Evolutionary conservation across 2,329 filamentous ascomycete species (phyloP).

Genomic region (Neocatenulostroma microsporum): DNA sequence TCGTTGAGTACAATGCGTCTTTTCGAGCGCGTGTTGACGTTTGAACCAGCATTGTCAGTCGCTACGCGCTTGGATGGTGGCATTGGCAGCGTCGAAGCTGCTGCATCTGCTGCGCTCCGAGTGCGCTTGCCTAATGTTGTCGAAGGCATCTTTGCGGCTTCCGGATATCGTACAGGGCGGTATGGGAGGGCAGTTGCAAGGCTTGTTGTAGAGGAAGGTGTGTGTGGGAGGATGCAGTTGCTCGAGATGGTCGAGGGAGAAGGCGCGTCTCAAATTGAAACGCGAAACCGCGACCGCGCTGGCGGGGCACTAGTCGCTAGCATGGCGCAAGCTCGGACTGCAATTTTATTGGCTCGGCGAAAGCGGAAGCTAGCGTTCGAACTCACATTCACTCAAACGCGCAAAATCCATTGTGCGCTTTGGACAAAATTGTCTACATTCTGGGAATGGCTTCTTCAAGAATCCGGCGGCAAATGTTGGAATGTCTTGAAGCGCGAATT

Average conservation of each 20-base stretch:
- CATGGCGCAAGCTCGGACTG: no score
- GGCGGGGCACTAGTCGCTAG: no score
- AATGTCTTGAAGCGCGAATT: no score
- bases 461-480: no score
- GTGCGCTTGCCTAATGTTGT: slow-evolving; percentile 41
- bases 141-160: slow-evolving; percentile 25
- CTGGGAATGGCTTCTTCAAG: no score
- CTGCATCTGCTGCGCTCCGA: slow-evolving; percentile 27
- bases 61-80: slow-evolving; percentile 5
- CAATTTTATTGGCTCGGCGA: no score
- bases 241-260: background rate
- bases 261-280: no score
- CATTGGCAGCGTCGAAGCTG: slow-evolving; percentile 26
- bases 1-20: slow-evolving; percentile 38
- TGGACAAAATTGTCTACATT: no score
- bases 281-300: no score
- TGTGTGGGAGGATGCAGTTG: background rate
- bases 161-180: background rate
- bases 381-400: no score
- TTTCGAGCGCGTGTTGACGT: slow-evolving; percentile 33
- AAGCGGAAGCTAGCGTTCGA: no score
- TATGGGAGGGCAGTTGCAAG: background rate
- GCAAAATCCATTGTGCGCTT: no score
- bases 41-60: slow-evolving; percentile 7
- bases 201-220: slow-evolving; percentile 2